Percentiles rank a stretch among this genome's conserved stretches.
Evolutionary conservation across 2,329 filamentous ascomycete species (phyloP).

Genomic region (Myriangium duriaei): DNA sequence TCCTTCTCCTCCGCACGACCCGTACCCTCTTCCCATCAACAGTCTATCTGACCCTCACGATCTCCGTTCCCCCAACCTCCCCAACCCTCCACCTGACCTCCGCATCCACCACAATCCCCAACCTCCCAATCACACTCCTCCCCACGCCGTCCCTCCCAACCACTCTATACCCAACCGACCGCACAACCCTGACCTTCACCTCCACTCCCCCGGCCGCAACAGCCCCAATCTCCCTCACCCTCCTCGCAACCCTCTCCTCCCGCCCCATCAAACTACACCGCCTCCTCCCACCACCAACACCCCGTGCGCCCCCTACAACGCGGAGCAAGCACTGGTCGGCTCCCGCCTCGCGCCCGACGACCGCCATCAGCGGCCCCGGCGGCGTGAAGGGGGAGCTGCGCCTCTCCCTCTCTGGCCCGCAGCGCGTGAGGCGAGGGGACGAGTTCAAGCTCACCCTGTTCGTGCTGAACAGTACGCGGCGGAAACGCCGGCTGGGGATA

Average conservation of each 20-base stretch:
- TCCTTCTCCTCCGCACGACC: conserved; percentile 3
- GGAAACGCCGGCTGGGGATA: conserved; percentile 4
- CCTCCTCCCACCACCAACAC: background rate
- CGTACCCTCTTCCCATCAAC: conserved; percentile 4
- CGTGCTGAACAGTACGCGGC: background rate
- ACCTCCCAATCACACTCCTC: background rate
- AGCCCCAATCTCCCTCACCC: background rate
- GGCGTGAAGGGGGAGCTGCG: conserved; percentile 1
- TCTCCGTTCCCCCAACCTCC: conserved; percentile 3
- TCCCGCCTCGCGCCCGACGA: conserved; percentile 1
- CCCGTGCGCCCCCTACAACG: conserved; percentile 2
- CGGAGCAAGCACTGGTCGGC: conserved; percentile 6
- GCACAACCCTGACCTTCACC: conserved; percentile 4
- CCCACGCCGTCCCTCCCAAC: conserved; percentile 1
- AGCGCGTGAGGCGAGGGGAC: background rate
- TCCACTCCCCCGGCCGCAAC: background rate
- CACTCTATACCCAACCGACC: conserved; percentile 2
- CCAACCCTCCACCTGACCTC: background rate
- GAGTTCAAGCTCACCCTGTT: conserved; percentile 4
- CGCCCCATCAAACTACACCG: background rate
- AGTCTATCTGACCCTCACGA: conserved; percentile 7
- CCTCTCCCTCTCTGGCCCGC: conserved; percentile 2
- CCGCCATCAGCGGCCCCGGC: background rate
- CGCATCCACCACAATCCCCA: conserved; percentile 1
- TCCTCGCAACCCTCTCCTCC: background rate